Percentiles rank a stretch among this genome's conserved stretches.
Conservation (phyloP, 2,329 filamentous ascomycete species). For the Corniculantispora saksenae region DNA sequence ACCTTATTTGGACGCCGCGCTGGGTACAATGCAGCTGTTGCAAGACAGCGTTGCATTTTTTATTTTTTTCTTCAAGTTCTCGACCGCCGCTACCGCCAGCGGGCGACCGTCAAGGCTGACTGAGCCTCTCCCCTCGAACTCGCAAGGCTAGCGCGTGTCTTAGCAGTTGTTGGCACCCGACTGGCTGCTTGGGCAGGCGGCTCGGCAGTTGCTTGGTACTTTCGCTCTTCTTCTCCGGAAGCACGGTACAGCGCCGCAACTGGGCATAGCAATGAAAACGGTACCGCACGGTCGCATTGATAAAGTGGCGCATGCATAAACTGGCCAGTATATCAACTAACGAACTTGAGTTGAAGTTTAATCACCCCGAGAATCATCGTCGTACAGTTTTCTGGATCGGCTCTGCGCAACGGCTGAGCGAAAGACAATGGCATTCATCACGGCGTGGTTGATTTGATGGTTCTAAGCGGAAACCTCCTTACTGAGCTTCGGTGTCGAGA, state of each 20-base stretch:
- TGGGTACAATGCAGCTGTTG: not conserved
- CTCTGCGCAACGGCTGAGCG: too few species aligned
- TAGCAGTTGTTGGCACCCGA: not conserved
- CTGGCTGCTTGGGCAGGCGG: not conserved
- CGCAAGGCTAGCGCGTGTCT: not conserved
- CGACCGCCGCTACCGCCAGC: not conserved
- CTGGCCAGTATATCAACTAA: not conserved
- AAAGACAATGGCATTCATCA: too few species aligned
- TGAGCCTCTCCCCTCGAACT: too few species aligned
- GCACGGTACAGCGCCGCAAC: not conserved
- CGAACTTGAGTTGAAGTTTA: not conserved
- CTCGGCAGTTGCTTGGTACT: not conserved
- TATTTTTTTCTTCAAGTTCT: too few species aligned
- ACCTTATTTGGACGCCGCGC: not conserved
- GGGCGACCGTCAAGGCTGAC: too few species aligned
- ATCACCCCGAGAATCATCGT: not conserved
- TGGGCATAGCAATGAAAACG: not conserved
- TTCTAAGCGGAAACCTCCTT: too few species aligned
- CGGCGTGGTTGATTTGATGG: too few species aligned
- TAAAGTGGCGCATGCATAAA: not conserved
- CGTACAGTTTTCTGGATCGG: too few species aligned
- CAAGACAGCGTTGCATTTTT: not conserved
- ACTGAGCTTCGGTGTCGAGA: too few species aligned
- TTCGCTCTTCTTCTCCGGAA: not conserved
- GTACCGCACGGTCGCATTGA: not conserved